A percentile compares a stretch with the other conserved stretches of the same genome.
Conservation (phyloP, 1,284 basidiomycete genomes). For the Tetrapyrgos nigripes region DNA sequence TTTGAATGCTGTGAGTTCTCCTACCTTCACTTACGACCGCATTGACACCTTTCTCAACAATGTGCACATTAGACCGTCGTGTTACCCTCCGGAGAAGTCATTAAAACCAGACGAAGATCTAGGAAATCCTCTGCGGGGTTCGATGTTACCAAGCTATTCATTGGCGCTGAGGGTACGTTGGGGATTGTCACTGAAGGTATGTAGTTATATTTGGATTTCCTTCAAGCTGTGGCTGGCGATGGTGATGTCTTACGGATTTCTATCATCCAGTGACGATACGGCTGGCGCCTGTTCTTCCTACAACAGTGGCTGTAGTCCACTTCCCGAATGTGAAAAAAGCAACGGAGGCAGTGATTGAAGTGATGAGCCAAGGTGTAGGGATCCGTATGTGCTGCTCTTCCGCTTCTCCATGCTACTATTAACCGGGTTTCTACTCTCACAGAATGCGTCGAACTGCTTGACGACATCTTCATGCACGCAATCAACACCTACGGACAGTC, state of each 20-base stretch:
- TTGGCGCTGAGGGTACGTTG: conserved; percentile 93
- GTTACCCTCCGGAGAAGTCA: conserved; percentile 89
- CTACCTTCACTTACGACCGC: conserved; percentile 3
- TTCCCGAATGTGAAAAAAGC: conserved; percentile 71
- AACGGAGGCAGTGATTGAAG: conserved; percentile 77
- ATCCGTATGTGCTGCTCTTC: conserved; percentile 57
- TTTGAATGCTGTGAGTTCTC: conserved; percentile 67
- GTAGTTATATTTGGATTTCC: too few species aligned
- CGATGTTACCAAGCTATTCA: conserved; percentile 91
- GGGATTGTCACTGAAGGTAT: conserved; percentile 91
- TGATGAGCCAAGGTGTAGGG: conserved; percentile 76
- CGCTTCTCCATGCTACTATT: conserved; percentile 2
- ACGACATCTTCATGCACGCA: conserved; percentile 73
- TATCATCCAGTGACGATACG: conserved; percentile 73
- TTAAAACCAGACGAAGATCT: conserved; percentile 89
- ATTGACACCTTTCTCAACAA: neutral
- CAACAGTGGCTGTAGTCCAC: conserved; percentile 71
- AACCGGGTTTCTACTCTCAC: conserved; percentile 1
- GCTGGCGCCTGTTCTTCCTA: conserved; percentile 83
- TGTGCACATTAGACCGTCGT: conserved; percentile 74
- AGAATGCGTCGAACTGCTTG: conserved; percentile 84
- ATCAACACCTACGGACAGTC: conserved; percentile 72
- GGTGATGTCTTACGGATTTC: conserved; percentile 19
- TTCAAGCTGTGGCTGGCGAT: neutral
- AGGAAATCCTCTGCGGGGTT: conserved; percentile 93